Conservation (phyloP, 176 grass and related monocot genomes). For the Carex littledalei region DNA sequence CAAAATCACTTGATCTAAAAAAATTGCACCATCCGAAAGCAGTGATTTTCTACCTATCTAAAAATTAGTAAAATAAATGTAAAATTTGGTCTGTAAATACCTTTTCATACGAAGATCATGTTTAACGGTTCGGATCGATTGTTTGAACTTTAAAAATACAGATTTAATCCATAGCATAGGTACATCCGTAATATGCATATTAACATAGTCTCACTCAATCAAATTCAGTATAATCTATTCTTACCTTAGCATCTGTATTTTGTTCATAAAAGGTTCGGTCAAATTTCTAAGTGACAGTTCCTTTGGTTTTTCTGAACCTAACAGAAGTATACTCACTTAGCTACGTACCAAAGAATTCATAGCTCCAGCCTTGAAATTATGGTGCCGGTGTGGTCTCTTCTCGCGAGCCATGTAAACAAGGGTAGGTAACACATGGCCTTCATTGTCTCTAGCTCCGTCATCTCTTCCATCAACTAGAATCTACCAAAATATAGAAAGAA, state of each 20-base stretch:
- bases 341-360: conserved; percentile 47
- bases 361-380: conserved; percentile 88
- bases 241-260: background rate
- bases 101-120: too few relatives aligned
- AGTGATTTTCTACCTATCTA: too few relatives aligned
- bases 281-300: background rate
- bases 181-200: too few relatives aligned
- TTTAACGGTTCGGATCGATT: too few relatives aligned
- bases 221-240: too few relatives aligned
- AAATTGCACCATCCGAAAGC: too few relatives aligned
- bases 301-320: background rate
- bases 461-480: conserved; percentile 23
- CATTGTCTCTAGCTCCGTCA: conserved; percentile 23
- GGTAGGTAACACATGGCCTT: conserved; percentile 43
- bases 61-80: too few relatives aligned
- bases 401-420: conserved; percentile 85
- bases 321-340: background rate
- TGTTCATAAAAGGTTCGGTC: background rate
- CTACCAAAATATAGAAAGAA: background rate
- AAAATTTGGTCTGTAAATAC: too few relatives aligned
- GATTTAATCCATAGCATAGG: too few relatives aligned
- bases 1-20: too few relatives aligned
- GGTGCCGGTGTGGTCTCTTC: conserved; percentile 62
- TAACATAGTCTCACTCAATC: too few relatives aligned
- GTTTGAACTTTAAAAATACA: too few relatives aligned